These are phyloP conservation scores for Fraxinus albicans DNA, from an alignment of 305 asterid species.

Conservation along the genomic window DNA sequence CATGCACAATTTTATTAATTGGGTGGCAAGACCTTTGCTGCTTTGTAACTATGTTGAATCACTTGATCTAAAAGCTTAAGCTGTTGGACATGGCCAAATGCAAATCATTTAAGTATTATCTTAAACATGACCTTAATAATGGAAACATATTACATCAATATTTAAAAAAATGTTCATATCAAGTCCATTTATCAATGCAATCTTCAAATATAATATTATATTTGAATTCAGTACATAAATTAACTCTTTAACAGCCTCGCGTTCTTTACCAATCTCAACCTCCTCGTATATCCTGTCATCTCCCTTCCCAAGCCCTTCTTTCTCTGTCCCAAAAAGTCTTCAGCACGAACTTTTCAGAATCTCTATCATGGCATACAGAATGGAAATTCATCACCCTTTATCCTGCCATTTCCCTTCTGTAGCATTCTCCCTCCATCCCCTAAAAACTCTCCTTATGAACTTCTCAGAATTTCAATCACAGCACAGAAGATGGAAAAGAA, in stretches of 20 bases:
- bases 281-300: not conserved
- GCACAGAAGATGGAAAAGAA: not conserved
- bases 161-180: not conserved
- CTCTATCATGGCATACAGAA: not conserved
- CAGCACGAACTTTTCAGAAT: not conserved
- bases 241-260: conserved; percentile 2
- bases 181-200: conserved; percentile 11
- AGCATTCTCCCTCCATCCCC: not conserved
- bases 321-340: not conserved
- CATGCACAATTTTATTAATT: not conserved
- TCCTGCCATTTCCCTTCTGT: not conserved
- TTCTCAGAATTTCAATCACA: not conserved
- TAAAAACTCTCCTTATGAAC: not conserved
- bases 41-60: not conserved
- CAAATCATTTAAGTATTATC: not conserved
- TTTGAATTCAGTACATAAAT: not conserved
- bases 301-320: not conserved
- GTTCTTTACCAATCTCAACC: not conserved
- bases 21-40: not conserved
- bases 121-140: not conserved
- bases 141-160: not conserved
- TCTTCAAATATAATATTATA: not conserved
- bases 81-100: not conserved
- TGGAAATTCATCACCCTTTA: not conserved
- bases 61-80: not conserved